A percentile compares a stretch with the other conserved stretches of the same genome.
phyloP scores from a whole-genome alignment of 2,329 filamentous ascomycete species.

The Epichloe festucae region DNA sequence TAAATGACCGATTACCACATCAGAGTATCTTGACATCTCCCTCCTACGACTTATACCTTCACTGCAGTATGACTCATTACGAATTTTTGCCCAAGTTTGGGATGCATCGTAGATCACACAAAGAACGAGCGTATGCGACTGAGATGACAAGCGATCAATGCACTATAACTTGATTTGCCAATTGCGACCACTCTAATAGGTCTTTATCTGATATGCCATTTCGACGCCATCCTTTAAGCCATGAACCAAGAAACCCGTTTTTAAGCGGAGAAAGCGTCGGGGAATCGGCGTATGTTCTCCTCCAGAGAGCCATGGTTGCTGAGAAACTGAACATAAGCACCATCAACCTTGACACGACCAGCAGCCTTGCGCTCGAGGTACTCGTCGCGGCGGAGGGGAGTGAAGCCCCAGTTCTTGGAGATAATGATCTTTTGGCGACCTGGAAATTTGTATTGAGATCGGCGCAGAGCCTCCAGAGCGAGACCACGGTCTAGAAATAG shows the following conservation, averaged over 20 bases:
- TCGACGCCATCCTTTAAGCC: conserved; percentile 32
- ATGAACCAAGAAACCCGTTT: conserved; percentile 25
- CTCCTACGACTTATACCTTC: background rate
- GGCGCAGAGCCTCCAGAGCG: conserved; percentile 96
- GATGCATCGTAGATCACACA: background rate
- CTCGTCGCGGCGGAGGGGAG: conserved; percentile 94
- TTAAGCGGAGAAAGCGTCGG: conserved; percentile 67
- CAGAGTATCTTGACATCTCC: too few species aligned
- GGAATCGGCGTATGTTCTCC: conserved; percentile 89
- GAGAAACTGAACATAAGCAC: conserved; percentile 99
- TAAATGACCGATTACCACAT: too few species aligned
- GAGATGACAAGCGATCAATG: background rate
- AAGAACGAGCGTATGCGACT: background rate
- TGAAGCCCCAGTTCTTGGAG: conserved; percentile 99
- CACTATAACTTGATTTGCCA: conserved; percentile 20
- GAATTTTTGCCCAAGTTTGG: background rate
- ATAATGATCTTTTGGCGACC: conserved; percentile 99
- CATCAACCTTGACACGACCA: conserved; percentile 89
- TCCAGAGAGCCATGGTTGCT: conserved; percentile 78
- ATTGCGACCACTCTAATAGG: conserved; percentile 19
- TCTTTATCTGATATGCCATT: conserved; percentile 29
- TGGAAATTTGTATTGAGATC: conserved; percentile 99
- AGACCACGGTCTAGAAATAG: conserved; percentile 57
- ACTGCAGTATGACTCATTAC: background rate
- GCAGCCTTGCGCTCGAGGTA: conserved; percentile 92